Evolutionary conservation across 352 stramenopile genomes (phyloP).

Genomic region (Salisapilia sapeloensis): DNA sequence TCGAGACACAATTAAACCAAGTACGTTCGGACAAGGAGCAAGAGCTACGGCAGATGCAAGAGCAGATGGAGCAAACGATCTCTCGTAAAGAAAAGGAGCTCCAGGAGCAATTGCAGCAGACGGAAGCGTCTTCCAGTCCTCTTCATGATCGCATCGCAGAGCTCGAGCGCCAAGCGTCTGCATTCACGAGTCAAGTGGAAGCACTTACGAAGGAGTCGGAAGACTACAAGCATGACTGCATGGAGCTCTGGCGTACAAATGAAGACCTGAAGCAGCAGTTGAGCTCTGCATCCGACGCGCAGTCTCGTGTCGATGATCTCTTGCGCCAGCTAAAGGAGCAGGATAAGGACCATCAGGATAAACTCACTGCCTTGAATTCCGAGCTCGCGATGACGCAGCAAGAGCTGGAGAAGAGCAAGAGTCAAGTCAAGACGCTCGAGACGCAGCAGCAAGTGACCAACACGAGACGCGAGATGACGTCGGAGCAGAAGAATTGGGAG

Average conservation of each 20-base stretch:
- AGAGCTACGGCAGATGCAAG: conserved; percentile 6
- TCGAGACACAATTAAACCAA: conserved; percentile 2
- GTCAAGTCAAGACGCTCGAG: conserved; percentile 2
- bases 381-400: conserved; percentile 47
- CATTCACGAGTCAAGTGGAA: conserved; percentile 8
- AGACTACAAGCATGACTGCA: conserved; percentile 69
- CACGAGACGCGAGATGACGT: conserved; percentile 30
- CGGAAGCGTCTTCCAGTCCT: conserved; percentile 4
- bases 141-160: conserved; percentile 14
- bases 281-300: conserved; percentile 26
- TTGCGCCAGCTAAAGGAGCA: conserved; percentile 25
- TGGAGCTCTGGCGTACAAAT: conserved; percentile 60
- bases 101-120: conserved; percentile 7
- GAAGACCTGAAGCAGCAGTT: conserved; percentile 69
- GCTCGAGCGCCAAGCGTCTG: conserved; percentile 14
- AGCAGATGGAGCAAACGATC: conserved; percentile 2
- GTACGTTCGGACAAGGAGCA: conserved; percentile 2
- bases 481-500: conserved; percentile 17
- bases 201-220: conserved; percentile 32
- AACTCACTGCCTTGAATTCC: too few relatives aligned
- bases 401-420: conserved; percentile 18
- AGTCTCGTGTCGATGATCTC: conserved; percentile 34
- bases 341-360: too few relatives aligned
- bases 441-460: conserved; percentile 25
- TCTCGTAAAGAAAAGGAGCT: conserved; percentile 11